A percentile compares a stretch with the other conserved stretches of the same genome.
phyloP scores from a whole-genome alignment of 257 asterid species.

The Rubia yunnanensis region DNA sequence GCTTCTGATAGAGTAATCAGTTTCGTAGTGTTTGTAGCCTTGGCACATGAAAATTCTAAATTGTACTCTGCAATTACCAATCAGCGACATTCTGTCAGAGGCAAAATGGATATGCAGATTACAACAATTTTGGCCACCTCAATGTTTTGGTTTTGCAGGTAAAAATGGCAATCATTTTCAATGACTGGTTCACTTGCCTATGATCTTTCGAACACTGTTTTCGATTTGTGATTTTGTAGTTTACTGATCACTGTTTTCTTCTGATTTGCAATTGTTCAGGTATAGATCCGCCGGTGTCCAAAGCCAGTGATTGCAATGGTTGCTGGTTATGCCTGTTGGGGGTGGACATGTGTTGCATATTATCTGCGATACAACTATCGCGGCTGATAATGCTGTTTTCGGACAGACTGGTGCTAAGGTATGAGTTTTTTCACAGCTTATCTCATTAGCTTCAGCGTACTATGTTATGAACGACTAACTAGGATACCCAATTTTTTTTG shows the following conservation, averaged over 20 bases:
- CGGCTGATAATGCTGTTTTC: slow-evolving; percentile 87
- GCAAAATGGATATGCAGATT: slow-evolving; percentile 82
- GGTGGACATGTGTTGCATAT: slow-evolving; percentile 94
- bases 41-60: slow-evolving; percentile 33
- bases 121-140: slow-evolving; percentile 75
- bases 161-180: neutral
- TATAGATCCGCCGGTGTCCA: slow-evolving; percentile 95
- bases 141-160: slow-evolving; percentile 92
- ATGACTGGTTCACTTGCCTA: neutral
- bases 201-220: no score
- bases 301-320: slow-evolving; percentile 99
- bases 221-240: neutral
- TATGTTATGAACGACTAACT: no score
- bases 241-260: neutral
- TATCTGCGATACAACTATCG: slow-evolving; percentile 91
- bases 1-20: slow-evolving; percentile 44
- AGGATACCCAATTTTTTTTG: no score
- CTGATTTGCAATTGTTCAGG: slow-evolving; percentile 24
- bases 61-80: slow-evolving; percentile 22
- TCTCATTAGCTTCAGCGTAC: neutral
- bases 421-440: neutral
- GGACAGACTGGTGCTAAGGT: slow-evolving; percentile 99
- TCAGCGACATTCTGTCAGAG: slow-evolving; percentile 42
- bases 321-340: slow-evolving; percentile 97
- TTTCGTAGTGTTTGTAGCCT: slow-evolving; percentile 48